phyloP scores from a whole-genome alignment of 148 eudicot species.

The Rhododendron mucronatum region DNA sequence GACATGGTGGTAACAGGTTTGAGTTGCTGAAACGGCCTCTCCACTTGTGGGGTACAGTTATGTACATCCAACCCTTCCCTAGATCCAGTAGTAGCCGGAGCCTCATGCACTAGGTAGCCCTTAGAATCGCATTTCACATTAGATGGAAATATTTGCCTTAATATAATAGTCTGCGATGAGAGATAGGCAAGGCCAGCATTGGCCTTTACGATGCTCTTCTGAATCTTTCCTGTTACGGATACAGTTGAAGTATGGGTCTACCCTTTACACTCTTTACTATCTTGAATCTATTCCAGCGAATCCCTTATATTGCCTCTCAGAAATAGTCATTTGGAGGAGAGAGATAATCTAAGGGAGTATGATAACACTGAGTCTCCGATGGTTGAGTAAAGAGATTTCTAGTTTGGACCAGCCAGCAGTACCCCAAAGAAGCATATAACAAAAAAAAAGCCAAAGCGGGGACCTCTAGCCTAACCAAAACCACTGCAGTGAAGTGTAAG shows the following conservation, averaged over 20 bases:
- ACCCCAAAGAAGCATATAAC: not conserved
- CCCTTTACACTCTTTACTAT: not conserved
- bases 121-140: not conserved
- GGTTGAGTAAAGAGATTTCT: not conserved
- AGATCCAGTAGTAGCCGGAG: not conserved
- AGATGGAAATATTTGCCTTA: not conserved
- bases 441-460: not conserved
- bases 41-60: not conserved
- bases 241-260: not conserved
- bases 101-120: not conserved
- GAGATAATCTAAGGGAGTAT: not conserved
- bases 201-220: not conserved
- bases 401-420: not conserved
- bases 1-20: not conserved
- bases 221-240: not conserved
- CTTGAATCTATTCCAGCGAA: not conserved
- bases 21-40: not conserved
- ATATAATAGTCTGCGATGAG: not conserved
- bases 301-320: not conserved
- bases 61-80: not conserved
- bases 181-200: not conserved
- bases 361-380: not conserved
- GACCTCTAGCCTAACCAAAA: not conserved
- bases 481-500: not conserved
- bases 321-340: not conserved